Percentiles rank a stretch among this genome's conserved stretches.
These are phyloP conservation scores for Amyloporia xantha DNA, from an alignment of 768 basidiomycete genomes.

Conservation along the genomic window DNA sequence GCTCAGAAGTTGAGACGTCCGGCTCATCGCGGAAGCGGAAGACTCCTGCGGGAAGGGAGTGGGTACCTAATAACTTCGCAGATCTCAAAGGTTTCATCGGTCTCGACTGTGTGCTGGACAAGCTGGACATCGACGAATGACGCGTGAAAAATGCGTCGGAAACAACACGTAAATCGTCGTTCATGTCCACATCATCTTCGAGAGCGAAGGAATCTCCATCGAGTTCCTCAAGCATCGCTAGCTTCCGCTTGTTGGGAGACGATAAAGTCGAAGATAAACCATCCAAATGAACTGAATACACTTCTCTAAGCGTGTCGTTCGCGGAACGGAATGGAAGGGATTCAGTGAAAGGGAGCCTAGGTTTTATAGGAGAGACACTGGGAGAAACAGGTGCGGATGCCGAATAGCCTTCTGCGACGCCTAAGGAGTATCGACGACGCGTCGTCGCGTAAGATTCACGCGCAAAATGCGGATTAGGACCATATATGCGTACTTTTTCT, in stretches of 20 bases:
- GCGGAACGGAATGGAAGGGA: constrained; percentile 16
- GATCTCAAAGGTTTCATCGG: constrained; percentile 12
- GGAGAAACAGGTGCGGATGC: constrained; percentile 13
- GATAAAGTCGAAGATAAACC: constrained; percentile 10
- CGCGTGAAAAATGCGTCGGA: background rate
- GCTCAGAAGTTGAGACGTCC: background rate
- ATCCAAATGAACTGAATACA: constrained; percentile 8
- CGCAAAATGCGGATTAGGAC: background rate
- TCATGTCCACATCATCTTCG: constrained; percentile 8
- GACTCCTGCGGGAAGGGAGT: constrained; percentile 12
- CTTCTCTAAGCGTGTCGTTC: constrained; percentile 14
- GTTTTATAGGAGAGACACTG: constrained; percentile 4
- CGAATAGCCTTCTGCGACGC: constrained; percentile 18
- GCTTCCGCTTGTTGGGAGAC: constrained; percentile 11
- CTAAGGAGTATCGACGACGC: constrained; percentile 4
- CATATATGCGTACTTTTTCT: constrained; percentile 16
- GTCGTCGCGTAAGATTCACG: background rate
- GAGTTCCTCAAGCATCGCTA: constrained; percentile 5
- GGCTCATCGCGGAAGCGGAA: constrained; percentile 2
- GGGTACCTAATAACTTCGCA: constrained; percentile 10
- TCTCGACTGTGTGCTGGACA: background rate
- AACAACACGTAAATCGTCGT: constrained; percentile 1
- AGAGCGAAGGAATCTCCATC: constrained; percentile 6
- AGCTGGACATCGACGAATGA: background rate
- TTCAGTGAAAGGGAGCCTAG: constrained; percentile 15